Evolutionary conservation across 768 basidiomycete species (phyloP).

Genomic region (Lanmaoa rubissima): DNA sequence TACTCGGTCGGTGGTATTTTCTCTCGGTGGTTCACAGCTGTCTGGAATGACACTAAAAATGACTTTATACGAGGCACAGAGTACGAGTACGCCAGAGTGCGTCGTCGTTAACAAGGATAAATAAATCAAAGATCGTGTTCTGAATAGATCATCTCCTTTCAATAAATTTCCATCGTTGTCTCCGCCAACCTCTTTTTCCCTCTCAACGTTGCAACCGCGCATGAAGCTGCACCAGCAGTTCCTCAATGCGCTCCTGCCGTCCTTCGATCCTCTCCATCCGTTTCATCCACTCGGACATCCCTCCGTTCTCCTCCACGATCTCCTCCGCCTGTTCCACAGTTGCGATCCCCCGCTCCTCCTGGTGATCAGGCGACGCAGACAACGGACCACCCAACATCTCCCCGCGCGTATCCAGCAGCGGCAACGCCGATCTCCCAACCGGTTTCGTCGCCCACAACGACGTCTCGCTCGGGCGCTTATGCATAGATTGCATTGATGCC

Average conservation of each 20-base stretch:
- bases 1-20: background rate
- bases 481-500: conserved; percentile 31
- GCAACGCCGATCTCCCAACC: conserved; percentile 12
- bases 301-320: conserved; percentile 24
- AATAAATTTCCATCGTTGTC: background rate
- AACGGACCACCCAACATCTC: conserved; percentile 19
- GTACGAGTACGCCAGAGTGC: background rate
- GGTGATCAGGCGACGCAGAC: conserved; percentile 30
- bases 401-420: conserved; percentile 24
- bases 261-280: conserved; percentile 43
- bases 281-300: conserved; percentile 29
- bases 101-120: too few relatives aligned
- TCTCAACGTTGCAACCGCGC: conserved; percentile 13
- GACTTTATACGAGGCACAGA: background rate
- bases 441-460: conserved; percentile 2
- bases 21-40: background rate
- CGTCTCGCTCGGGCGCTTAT: conserved; percentile 16
- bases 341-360: conserved; percentile 8
- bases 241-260: conserved; percentile 48
- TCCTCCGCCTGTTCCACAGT: conserved; percentile 32
- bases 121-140: background rate
- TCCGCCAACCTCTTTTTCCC: background rate
- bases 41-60: conserved; percentile 1
- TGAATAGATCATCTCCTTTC: background rate
- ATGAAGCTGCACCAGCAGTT: conserved; percentile 38